Evolutionary conservation across 1,284 basidiomycete species (phyloP).

Genomic region (Papiliotrema fonsecae): DNA sequence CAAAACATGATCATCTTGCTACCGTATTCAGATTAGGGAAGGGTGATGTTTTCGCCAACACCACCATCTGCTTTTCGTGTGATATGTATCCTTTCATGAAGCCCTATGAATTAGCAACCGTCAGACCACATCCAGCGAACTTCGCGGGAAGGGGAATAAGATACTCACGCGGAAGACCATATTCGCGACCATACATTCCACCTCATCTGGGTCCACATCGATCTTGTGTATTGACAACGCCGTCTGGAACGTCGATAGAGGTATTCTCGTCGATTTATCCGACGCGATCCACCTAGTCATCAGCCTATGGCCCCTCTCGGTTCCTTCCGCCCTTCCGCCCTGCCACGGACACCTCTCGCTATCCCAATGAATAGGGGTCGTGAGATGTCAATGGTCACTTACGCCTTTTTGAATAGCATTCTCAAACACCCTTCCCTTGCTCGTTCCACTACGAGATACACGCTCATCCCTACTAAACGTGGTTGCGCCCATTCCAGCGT

Average conservation of each 20-base stretch:
- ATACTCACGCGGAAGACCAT: conserved; percentile 78
- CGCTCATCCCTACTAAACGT: conserved; percentile 72
- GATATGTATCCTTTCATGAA: conserved; percentile 94
- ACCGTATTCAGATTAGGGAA: conserved; percentile 59
- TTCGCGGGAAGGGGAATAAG: too few relatives aligned
- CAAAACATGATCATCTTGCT: conserved; percentile 14
- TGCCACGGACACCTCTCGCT: neutral
- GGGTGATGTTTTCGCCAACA: conserved; percentile 72
- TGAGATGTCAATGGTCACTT: conserved; percentile 43
- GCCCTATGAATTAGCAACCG: conserved; percentile 51
- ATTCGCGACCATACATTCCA: conserved; percentile 89
- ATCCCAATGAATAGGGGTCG: too few relatives aligned
- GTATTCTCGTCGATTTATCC: conserved; percentile 67
- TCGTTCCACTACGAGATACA: conserved; percentile 80
- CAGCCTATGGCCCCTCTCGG: neutral
- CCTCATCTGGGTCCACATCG: conserved; percentile 61
- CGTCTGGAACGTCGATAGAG: conserved; percentile 68
- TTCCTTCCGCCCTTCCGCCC: neutral
- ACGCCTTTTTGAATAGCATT: conserved; percentile 81
- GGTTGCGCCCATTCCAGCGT: conserved; percentile 63
- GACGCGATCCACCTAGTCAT: conserved; percentile 66
- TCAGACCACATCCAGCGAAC: neutral
- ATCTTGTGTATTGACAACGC: conserved; percentile 63
- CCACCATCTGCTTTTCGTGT: conserved; percentile 88
- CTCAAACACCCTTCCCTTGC: conserved; percentile 81